These are phyloP conservation scores for Batkoa obscura DNA, from an alignment of 371 early-diverging fungal genomes.

Conservation along the genomic window DNA sequence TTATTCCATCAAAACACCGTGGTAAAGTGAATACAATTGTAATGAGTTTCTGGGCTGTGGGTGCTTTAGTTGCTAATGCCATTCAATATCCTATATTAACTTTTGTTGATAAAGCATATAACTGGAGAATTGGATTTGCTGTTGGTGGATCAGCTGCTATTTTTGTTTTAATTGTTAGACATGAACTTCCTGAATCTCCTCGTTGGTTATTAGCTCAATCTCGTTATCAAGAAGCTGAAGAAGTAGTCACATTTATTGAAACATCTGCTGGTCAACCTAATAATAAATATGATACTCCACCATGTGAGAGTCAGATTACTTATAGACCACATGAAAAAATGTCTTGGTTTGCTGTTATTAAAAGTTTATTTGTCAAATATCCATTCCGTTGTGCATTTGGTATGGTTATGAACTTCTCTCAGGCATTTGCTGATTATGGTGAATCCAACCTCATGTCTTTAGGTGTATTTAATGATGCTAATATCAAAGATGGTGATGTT, in stretches of 20 bases:
- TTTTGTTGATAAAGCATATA: not conserved
- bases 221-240: constrained; percentile 6
- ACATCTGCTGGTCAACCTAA: constrained; percentile 2
- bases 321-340: not conserved
- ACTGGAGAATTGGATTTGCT: constrained; percentile 8
- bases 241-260: constrained; percentile 4
- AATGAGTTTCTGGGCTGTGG: constrained; percentile 7
- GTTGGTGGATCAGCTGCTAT: constrained; percentile 3
- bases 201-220: constrained; percentile 7
- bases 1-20: constrained; percentile 6
- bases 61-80: constrained; percentile 3
- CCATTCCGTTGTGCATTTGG: constrained; percentile 6
- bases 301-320: not conserved
- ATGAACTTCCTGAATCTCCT: constrained; percentile 8
- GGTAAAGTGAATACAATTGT: constrained; percentile 7
- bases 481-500: constrained; percentile 4
- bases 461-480: not conserved
- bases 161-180: constrained; percentile 2
- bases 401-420: constrained; percentile 6
- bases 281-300: not conserved
- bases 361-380: constrained; percentile 3
- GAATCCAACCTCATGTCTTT: constrained; percentile 7
- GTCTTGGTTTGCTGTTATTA: not conserved
- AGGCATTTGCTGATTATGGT: constrained; percentile 10
- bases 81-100: constrained; percentile 1